Base-by-base conservation (phyloP, 2,329 filamentous ascomycete genomes). In the Lasiodiplodia citricola region DNA sequence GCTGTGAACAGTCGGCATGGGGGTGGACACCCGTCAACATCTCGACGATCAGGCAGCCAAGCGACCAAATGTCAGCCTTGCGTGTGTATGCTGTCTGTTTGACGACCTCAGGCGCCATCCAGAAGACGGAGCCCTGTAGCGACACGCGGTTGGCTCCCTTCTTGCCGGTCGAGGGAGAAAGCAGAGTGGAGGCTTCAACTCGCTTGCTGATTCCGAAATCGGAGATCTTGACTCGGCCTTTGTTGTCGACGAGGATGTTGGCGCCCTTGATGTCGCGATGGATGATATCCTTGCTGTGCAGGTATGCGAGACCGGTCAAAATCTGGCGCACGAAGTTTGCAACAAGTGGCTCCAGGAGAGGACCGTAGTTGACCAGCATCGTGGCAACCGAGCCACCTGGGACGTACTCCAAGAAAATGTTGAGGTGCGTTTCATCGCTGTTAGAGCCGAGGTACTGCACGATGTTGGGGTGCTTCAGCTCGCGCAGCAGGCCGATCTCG, bases 341-440 rank as follows among this genome's bases (percentile, higher is more conserved):
- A 70, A 98, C 94, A 69, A 99, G 87, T 1, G 94, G 94, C 79
- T 99, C 96, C 21, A 93, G 92, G 66, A 99, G 88, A 8, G 95
- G 95, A 70, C 96, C 96, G 79, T 99, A 99, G 73, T 96, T 97
- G 83, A 97, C 96, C 72, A 99, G 90, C 94, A 99, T 98, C 11
- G 93, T 97, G 73, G 97, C 96, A 31, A 99, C 96, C 14, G 95
- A 98, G 56, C 96, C 96, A 81, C 96, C 96, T 18, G 96, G 93
- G 38, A 99, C 96, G 79, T 99, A 99, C 81, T 99, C 96, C 77
- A 99, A 90, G 89, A 99, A 99, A 91, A 99, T 99, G 83, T 99
- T 99, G 75, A 99, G 89, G 79, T 95, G 91, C 67, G 94, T 91
- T 21, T 93, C 89, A 71, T 97, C 96, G 10, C 93, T 95, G 76